Percentiles rank a stretch among this genome's conserved stretches.
Conservation (phyloP, 768 basidiomycete genomes). For the Leucosporidium scottii region DNA sequence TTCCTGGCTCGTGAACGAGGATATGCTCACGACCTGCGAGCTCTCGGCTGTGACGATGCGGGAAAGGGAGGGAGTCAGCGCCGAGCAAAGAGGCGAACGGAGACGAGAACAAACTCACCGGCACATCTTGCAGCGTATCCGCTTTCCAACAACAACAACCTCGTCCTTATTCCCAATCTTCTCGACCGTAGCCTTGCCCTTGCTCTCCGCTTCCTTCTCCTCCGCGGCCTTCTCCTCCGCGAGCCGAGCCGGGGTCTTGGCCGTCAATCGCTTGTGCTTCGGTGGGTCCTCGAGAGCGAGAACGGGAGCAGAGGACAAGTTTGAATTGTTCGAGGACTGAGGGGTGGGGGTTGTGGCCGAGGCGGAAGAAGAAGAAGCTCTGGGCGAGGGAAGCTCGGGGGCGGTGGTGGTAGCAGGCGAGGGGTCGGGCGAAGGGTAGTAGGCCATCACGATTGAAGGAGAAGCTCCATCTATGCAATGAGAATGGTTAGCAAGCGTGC, state of each 20-base stretch:
- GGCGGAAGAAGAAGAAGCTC: neutral
- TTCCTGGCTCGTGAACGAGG: slow-evolving; percentile 36
- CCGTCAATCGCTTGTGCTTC: slow-evolving; percentile 20
- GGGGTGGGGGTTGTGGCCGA: slow-evolving; percentile 3
- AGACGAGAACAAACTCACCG: slow-evolving; percentile 10
- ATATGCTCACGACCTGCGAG: slow-evolving; percentile 39
- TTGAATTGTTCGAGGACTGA: neutral
- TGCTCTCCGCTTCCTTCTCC: slow-evolving; percentile 3
- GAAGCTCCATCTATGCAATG: slow-evolving; percentile 28
- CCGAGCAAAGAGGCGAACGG: neutral
- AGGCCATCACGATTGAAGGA: slow-evolving; percentile 35
- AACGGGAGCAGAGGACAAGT: neutral
- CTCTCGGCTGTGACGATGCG: slow-evolving; percentile 31
- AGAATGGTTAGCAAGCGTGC: neutral
- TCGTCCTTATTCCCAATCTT: slow-evolving; percentile 32
- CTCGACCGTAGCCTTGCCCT: slow-evolving; percentile 14
- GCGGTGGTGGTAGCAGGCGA: slow-evolving; percentile 10
- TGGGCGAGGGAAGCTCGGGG: neutral
- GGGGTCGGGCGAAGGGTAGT: slow-evolving; percentile 35
- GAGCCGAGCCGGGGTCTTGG: slow-evolving; percentile 9
- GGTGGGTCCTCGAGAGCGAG: slow-evolving; percentile 5
- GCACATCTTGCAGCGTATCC: slow-evolving; percentile 36
- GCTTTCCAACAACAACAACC: slow-evolving; percentile 20
- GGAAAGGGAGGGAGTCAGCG: neutral
- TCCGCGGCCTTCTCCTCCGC: neutral